These are phyloP conservation scores for Lachnellula occidentalis DNA, from an alignment of 2,329 filamentous ascomycete species.

Conservation along the genomic window DNA sequence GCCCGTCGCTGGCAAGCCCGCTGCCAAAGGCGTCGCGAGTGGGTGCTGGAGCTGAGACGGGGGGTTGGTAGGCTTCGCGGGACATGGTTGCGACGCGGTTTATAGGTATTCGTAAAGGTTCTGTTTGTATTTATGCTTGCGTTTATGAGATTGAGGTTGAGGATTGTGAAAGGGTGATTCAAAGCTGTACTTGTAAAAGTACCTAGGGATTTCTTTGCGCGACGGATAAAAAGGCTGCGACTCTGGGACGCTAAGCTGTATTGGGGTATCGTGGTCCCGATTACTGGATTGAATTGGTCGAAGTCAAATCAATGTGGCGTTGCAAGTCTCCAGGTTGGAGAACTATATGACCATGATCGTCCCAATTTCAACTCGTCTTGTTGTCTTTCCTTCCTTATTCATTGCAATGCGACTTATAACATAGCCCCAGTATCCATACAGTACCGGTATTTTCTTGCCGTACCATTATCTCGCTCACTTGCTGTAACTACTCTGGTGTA, in stretches of 20 bases:
- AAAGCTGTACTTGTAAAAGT: too few relatives aligned
- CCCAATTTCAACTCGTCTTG: neutral
- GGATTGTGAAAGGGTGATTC: neutral
- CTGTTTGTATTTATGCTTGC: neutral
- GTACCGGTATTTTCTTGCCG: neutral
- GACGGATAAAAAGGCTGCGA: too few relatives aligned
- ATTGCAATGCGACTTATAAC: neutral
- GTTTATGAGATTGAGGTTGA: neutral
- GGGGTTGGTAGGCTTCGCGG: constrained; percentile 74
- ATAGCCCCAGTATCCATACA: neutral
- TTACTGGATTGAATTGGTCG: too few relatives aligned
- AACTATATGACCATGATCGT: too few relatives aligned
- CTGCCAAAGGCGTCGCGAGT: constrained; percentile 35
- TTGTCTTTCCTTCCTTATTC: neutral
- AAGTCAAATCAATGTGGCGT: too few relatives aligned
- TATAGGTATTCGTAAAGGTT: too few relatives aligned
- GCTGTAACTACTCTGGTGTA: neutral
- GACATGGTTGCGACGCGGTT: constrained; percentile 42
- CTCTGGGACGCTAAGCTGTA: too few relatives aligned
- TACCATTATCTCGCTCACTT: neutral
- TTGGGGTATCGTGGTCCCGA: too few relatives aligned
- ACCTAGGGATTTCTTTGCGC: too few relatives aligned
- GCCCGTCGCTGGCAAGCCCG: constrained; percentile 37
- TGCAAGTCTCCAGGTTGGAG: too few relatives aligned
- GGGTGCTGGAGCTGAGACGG: constrained; percentile 41